phyloP scores from a whole-genome alignment of 2,329 filamentous ascomycete genomes.

The Cercospora nicotianae region DNA sequence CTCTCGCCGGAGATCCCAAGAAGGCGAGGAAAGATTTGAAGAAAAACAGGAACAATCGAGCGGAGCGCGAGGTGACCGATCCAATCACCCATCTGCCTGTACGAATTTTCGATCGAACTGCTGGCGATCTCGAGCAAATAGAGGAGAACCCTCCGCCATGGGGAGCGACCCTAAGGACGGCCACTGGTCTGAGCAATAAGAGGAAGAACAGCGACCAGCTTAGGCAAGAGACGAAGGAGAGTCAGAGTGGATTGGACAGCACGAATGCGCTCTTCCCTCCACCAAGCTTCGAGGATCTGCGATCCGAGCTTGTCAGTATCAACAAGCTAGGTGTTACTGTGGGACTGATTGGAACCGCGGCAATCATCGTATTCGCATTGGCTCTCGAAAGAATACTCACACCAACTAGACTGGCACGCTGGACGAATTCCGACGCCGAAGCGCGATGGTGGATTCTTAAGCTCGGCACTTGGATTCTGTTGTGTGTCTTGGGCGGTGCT shows the following conservation, averaged over 20 bases:
- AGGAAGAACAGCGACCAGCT: slow-evolving; percentile 49
- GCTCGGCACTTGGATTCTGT: slow-evolving; percentile 25
- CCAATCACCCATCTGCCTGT: slow-evolving; percentile 71
- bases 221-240: slow-evolving; percentile 45
- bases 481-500: slow-evolving; percentile 20
- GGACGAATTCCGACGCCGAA: slow-evolving; percentile 14
- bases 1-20: slow-evolving; percentile 44
- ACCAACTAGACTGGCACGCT: slow-evolving; percentile 14
- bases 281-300: slow-evolving; percentile 50
- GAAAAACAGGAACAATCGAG: slow-evolving; percentile 49
- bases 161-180: slow-evolving; percentile 44
- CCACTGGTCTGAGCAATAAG: slow-evolving; percentile 48
- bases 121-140: slow-evolving; percentile 57
- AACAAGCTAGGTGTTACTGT: slow-evolving; percentile 49
- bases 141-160: slow-evolving; percentile 48
- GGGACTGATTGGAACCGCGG: slow-evolving; percentile 37
- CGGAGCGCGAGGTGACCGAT: slow-evolving; percentile 65
- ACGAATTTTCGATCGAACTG: slow-evolving; percentile 67
- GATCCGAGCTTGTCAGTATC: slow-evolving; percentile 47
- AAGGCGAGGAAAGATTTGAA: slow-evolving; percentile 53
- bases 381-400: slow-evolving; percentile 26
- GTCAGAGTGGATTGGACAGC: slow-evolving; percentile 45
- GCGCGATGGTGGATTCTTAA: slow-evolving; percentile 18
- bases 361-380: slow-evolving; percentile 38
- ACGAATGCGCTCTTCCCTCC: slow-evolving; percentile 57